These are phyloP conservation scores for Ophiostoma himal-ulmi DNA, from an alignment of 2,329 filamentous ascomycete species.

Conservation along the genomic window DNA sequence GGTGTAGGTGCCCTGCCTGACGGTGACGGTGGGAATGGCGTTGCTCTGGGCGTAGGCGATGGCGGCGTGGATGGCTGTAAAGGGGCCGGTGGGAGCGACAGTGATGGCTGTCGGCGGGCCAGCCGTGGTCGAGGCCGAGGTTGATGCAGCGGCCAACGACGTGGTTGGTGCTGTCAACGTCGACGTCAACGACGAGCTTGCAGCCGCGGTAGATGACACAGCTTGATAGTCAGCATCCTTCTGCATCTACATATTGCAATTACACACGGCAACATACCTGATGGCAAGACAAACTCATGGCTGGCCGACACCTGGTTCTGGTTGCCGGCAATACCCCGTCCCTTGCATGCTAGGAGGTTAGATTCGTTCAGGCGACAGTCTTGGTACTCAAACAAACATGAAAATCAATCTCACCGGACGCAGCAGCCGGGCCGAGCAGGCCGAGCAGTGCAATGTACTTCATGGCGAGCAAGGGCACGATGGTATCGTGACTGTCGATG, in stretches of 20 bases:
- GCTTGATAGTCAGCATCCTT: background rate
- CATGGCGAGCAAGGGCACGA: background rate
- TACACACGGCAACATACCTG: background rate
- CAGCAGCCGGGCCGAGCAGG: background rate
- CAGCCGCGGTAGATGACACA: background rate
- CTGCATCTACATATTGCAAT: background rate
- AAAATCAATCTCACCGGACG: background rate
- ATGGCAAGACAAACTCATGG: background rate
- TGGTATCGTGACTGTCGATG: background rate
- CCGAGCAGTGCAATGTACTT: conserved; percentile 7
- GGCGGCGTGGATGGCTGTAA: conserved; percentile 41
- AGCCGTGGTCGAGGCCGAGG: background rate
- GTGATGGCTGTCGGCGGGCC: background rate
- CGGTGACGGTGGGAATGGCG: conserved; percentile 39
- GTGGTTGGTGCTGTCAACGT: no score
- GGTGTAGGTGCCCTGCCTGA: conserved; percentile 42
- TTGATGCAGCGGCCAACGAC: background rate
- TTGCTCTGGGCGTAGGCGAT: conserved; percentile 40
- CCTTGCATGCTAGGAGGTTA: conserved; percentile 4
- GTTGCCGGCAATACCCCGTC: background rate
- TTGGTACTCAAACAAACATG: background rate
- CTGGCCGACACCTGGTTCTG: background rate
- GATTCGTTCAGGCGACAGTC: background rate
- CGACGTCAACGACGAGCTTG: background rate
- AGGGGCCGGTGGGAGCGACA: conserved; percentile 33